Evolutionary conservation across 1,139 yeast genomes (phyloP).

Genomic region (Taphrina wiesneri): DNA sequence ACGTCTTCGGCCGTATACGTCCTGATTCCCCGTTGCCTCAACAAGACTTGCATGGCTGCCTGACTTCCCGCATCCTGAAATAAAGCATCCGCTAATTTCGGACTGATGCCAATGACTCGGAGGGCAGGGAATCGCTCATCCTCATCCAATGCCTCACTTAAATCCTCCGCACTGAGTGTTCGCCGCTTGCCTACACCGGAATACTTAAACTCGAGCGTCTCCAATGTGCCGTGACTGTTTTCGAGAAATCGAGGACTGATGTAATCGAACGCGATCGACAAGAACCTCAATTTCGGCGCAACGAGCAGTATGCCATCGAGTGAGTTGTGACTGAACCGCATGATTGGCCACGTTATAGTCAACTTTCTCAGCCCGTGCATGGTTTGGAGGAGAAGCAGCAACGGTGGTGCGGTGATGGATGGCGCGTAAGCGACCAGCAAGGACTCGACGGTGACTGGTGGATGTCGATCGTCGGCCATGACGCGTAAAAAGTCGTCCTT

Average conservation of each 20-base stretch:
- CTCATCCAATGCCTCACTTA: conserved; percentile 16
- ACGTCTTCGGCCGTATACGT: not conserved
- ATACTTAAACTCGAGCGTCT: conserved; percentile 2
- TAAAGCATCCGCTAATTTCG: not conserved
- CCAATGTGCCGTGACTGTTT: not conserved
- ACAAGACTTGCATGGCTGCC: not conserved
- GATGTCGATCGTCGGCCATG: conserved; percentile 3
- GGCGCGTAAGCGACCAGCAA: conserved; percentile 26
- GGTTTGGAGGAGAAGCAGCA: not conserved
- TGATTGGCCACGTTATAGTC: conserved; percentile 25
- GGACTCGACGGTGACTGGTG: not conserved
- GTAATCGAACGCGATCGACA: conserved; percentile 25
- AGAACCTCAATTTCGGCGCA: not conserved
- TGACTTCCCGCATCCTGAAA: not conserved
- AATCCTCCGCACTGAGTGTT: conserved; percentile 12
- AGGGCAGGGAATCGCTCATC: conserved; percentile 1
- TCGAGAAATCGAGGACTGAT: conserved; percentile 26
- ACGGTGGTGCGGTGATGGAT: conserved; percentile 14
- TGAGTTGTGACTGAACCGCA: conserved; percentile 18
- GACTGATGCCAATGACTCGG: not conserved
- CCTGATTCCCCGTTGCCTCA: not conserved
- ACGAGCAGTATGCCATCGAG: conserved; percentile 14
- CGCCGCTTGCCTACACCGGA: conserved; percentile 26
- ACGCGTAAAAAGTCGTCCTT: conserved; percentile 24
- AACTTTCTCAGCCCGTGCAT: not conserved